Evolutionary conservation across 768 basidiomycete genomes (phyloP).

Genomic region (Lactarius psammicola): DNA sequence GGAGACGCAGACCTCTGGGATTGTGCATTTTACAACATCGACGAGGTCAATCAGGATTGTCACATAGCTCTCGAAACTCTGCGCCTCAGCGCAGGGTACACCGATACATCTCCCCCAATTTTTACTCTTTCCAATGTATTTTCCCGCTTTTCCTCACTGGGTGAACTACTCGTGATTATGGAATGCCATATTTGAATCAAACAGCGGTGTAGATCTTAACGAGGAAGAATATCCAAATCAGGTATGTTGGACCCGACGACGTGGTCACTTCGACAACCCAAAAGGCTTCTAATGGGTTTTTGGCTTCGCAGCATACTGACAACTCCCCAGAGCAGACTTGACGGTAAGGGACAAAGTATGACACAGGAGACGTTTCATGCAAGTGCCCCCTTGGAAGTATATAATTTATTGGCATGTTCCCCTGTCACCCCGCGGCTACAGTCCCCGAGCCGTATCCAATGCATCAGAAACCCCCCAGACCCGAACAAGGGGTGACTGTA

Average conservation of each 20-base stretch:
- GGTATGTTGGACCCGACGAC: conserved; percentile 16
- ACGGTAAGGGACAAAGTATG: background rate
- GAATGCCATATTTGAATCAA: background rate
- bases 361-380: background rate
- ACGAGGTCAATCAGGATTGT: background rate
- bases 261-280: background rate
- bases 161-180: background rate
- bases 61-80: conserved; percentile 1
- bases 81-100: background rate
- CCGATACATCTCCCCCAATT: background rate
- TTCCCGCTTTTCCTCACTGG: background rate
- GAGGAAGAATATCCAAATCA: conserved; percentile 20
- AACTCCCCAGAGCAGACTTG: background rate
- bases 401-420: background rate
- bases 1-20: background rate
- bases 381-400: background rate
- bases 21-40: background rate
- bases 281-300: background rate
- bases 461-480: background rate
- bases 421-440: background rate
- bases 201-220: conserved; percentile 15
- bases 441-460: background rate
- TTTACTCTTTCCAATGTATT: background rate
- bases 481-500: background rate
- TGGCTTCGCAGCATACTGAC: background rate